Base-by-base conservation (phyloP, 768 basidiomycete genomes). In the Hortiboletus flavorubellus region DNA sequence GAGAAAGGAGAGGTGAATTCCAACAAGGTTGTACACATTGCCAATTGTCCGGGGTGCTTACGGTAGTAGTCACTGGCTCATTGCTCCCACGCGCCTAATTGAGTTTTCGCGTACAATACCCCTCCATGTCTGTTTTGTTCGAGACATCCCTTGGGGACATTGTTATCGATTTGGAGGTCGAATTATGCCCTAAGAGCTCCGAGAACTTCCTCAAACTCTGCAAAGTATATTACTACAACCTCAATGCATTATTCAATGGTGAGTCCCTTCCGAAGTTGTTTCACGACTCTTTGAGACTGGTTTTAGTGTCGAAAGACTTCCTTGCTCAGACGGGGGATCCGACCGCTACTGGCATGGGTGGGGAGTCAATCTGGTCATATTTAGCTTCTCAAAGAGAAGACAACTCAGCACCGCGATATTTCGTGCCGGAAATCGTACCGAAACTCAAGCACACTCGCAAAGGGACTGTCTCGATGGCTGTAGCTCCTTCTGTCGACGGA, bases 191-290 rank as follows among this genome's bases (percentile, higher is more conserved):
- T 2, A 86, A 83, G 72, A 91, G 87, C 49, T 94, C 89, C 74
- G 85, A 92, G 71, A 99, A 98, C 78, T 98, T 98, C 67, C 82
- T 99, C 53, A 99, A 99, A 72, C 78, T 99, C 54, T 98, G 94
- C 76, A 98, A 98, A 76, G 79, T 91, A 55, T 97, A 97, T 70
- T 96, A 96, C 71, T 98, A 96, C 78, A 96, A 95, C 69, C 75
- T 97, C 58, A 93, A 94, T 69, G 93, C 93, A 0, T 99, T 99
- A 77, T 98, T 98, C 81, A 98, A 99, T 74, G 93, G 94, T 94
- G 57, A 53, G 87, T 75, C 26, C 16, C 7, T 46, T 44, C 34
- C 34, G 29, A n/a, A 23, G 11, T 26, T 41, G 15, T 46, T 49
- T 43, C 37, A n/a, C 29, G 30, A 35, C 35, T 15, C 12, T 26